A percentile compares a stretch with the other conserved stretches of the same genome.
These are phyloP conservation scores for Nakazawaea wyomingensis DNA, from an alignment of 805 yeast species.

Conservation along the genomic window DNA sequence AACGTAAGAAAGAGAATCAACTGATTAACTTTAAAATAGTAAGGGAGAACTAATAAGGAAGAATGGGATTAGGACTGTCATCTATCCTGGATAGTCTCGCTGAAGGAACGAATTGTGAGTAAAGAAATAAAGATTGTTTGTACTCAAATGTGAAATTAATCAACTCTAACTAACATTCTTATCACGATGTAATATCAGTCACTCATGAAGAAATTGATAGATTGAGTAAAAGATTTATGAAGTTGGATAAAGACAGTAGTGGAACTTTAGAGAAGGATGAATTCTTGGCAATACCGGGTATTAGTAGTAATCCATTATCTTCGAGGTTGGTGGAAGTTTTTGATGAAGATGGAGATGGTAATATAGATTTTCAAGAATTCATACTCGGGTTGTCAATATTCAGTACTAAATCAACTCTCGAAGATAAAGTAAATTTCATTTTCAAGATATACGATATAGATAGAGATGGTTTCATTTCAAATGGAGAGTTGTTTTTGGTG, in stretches of 20 bases:
- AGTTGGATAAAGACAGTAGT: constrained; percentile 85
- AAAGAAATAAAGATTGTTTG: too few relatives aligned
- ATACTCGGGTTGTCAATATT: constrained; percentile 61
- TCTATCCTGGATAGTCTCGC: constrained; percentile 57
- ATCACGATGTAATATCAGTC: constrained; percentile 44
- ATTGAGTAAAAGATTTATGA: constrained; percentile 88
- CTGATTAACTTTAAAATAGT: not conserved
- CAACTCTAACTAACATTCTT: constrained; percentile 6
- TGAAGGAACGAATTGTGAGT: constrained; percentile 73
- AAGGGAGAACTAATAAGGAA: not conserved
- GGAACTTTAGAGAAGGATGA: constrained; percentile 91
- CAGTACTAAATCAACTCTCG: constrained; percentile 73
- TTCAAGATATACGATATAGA: constrained; percentile 95
- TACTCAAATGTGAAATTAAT: too few relatives aligned
- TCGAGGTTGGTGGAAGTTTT: constrained; percentile 87
- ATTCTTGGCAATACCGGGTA: constrained; percentile 89
- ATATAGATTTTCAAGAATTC: constrained; percentile 93
- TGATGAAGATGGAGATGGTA: constrained; percentile 89
- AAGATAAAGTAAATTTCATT: constrained; percentile 82
- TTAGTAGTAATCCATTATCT: constrained; percentile 85
- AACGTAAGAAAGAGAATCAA: not conserved
- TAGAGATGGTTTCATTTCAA: constrained; percentile 89
- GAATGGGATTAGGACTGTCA: constrained; percentile 33
- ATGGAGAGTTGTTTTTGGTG: constrained; percentile 90
- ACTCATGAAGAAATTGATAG: constrained; percentile 90